These are phyloP conservation scores for Cinnamomum micranthum DNA, from an alignment of 164 flowering plant genomes.

Conservation along the genomic window DNA sequence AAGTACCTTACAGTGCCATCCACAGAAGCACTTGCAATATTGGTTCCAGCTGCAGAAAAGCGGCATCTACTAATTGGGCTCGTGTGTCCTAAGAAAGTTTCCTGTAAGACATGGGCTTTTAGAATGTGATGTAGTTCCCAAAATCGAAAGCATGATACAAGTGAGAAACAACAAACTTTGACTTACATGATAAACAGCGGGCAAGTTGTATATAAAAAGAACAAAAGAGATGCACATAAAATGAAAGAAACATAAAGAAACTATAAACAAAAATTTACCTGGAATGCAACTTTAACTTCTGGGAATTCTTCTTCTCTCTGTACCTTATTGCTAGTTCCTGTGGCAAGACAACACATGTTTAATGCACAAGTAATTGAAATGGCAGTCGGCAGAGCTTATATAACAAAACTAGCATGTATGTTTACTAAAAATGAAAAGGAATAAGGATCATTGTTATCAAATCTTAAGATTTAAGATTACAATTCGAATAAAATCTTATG, in stretches of 20 bases:
- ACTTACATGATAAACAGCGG: neutral
- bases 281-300: slow-evolving; percentile 76
- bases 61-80: slow-evolving; percentile 87
- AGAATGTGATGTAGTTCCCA: neutral
- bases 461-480: no score
- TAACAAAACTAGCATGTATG: neutral
- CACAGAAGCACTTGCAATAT: slow-evolving; percentile 92
- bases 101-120: slow-evolving; percentile 33
- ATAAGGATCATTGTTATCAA: neutral
- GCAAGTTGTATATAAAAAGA: neutral
- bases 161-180: neutral
- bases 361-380: neutral
- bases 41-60: slow-evolving; percentile 88
- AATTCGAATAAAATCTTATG: no score
- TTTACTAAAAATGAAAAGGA: neutral
- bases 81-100: slow-evolving; percentile 90
- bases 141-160: neutral
- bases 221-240: neutral
- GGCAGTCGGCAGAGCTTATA: no score
- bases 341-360: slow-evolving; percentile 13
- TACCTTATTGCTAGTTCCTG: slow-evolving; percentile 43
- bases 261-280: slow-evolving; percentile 36
- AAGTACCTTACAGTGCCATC: slow-evolving; percentile 95
- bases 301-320: slow-evolving; percentile 68
- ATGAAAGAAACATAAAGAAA: neutral